A percentile compares a stretch with the other conserved stretches of the same genome.
Evolutionary conservation across 1,284 basidiomycete genomes (phyloP).

Genomic region (Entoloma clypeatum): DNA sequence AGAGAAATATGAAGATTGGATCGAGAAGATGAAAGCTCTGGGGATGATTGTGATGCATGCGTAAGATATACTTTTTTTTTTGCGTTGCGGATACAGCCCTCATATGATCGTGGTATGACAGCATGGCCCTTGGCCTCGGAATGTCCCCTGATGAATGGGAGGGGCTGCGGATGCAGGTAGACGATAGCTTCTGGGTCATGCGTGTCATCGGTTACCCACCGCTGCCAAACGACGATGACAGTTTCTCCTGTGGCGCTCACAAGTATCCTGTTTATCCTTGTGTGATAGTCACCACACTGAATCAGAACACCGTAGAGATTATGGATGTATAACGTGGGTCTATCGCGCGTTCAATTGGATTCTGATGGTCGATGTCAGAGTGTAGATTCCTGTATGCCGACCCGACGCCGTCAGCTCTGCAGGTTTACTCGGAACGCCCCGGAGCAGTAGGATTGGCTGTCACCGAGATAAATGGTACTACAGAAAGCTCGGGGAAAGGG

Average conservation of each 20-base stretch:
- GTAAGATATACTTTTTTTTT: constrained; percentile 38
- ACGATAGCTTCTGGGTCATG: constrained; percentile 87
- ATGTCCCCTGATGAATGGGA: constrained; percentile 69
- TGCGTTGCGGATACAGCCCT: constrained; percentile 1
- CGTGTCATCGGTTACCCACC: constrained; percentile 83
- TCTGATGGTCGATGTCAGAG: too few relatives aligned
- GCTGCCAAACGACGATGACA: constrained; percentile 70
- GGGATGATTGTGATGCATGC: constrained; percentile 79
- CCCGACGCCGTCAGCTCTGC: constrained; percentile 70
- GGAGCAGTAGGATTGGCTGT: constrained; percentile 33
- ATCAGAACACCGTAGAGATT: constrained; percentile 51
- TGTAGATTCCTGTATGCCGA: constrained; percentile 83
- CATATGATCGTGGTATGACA: constrained; percentile 26
- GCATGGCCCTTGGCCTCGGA: constrained; percentile 77
- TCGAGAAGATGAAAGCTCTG: constrained; percentile 77
- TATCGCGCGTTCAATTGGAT: background rate
- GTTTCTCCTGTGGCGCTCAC: constrained; percentile 83
- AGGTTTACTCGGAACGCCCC: constrained; percentile 66
- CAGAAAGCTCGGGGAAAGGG: constrained; percentile 54
- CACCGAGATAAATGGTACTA: constrained; percentile 37
- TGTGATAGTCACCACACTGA: background rate
- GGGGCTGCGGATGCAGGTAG: constrained; percentile 59
- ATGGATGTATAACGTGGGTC: constrained; percentile 78
- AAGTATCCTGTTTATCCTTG: constrained; percentile 44
- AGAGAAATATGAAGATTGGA: constrained; percentile 66